Percentiles rank a stretch among this genome's conserved stretches.
phyloP scores from a whole-genome alignment of 345 rosid species.

The Gossypium longicalyx region DNA sequence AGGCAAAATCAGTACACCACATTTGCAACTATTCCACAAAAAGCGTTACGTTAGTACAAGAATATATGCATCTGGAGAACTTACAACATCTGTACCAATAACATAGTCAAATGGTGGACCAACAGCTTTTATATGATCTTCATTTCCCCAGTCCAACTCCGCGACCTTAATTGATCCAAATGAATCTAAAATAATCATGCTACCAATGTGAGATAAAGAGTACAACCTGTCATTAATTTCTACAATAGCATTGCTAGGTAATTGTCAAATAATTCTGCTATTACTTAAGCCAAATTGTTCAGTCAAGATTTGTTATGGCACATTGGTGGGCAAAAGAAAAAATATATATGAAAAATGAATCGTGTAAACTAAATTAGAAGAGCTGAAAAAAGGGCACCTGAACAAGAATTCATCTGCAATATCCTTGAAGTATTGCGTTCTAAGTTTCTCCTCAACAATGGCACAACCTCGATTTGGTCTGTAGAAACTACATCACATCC shows the following conservation, averaged over 20 bases:
- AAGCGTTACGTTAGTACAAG: neutral
- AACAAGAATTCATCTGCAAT: slow-evolving; percentile 61
- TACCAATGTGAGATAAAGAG: slow-evolving; percentile 9
- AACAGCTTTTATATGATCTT: slow-evolving; percentile 65
- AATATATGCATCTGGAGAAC: slow-evolving; percentile 24
- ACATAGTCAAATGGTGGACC: slow-evolving; percentile 85
- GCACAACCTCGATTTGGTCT: slow-evolving; percentile 78
- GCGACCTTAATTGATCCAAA: slow-evolving; percentile 83
- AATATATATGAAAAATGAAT: neutral
- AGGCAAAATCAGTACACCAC: slow-evolving; percentile 13
- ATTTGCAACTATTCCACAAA: neutral
- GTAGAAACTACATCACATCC: slow-evolving; percentile 85
- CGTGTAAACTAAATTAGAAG: neutral
- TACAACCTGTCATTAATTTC: neutral
- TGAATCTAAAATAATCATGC: slow-evolving; percentile 44
- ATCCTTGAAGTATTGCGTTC: slow-evolving; percentile 74
- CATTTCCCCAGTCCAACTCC: slow-evolving; percentile 86
- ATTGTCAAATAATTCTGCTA: neutral
- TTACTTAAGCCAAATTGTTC: neutral
- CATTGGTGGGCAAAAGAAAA: neutral
- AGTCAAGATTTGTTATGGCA: neutral
- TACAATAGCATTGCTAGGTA: neutral
- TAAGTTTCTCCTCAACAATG: slow-evolving; percentile 67
- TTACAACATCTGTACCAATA: slow-evolving; percentile 91
- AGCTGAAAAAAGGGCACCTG: slow-evolving; percentile 32